Conservation (phyloP, 805 yeast genomes). For the Kuraishia ogatae region DNA sequence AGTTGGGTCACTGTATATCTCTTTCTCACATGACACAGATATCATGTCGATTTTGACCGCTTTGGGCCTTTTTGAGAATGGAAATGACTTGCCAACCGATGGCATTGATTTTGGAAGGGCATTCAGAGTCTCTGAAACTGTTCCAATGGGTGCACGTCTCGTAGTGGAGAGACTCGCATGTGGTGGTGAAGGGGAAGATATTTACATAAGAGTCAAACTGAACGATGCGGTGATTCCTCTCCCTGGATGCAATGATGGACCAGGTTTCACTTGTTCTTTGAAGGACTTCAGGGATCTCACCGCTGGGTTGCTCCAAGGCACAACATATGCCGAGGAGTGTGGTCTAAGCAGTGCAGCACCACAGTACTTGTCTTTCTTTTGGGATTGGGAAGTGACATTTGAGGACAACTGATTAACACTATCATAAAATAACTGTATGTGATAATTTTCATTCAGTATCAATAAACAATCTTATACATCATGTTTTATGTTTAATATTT, state of each 20-base stretch:
- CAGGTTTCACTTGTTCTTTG: conserved; percentile 39
- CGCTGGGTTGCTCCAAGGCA: conserved; percentile 18
- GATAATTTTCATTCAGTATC: background rate
- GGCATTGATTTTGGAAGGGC: conserved; percentile 34
- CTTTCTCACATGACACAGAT: conserved; percentile 71
- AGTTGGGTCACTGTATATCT: conserved; percentile 46
- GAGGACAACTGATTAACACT: background rate
- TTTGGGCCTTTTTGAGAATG: conserved; percentile 44
- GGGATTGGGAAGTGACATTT: conserved; percentile 24
- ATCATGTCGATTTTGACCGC: conserved; percentile 55
- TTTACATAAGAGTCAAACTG: conserved; percentile 36
- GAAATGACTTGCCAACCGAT: conserved; percentile 31
- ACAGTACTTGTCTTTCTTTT: conserved; percentile 26
- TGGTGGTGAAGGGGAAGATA: conserved; percentile 10
- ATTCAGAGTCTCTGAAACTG: conserved; percentile 33
- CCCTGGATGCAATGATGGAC: conserved; percentile 40
- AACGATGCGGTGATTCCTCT: conserved; percentile 50
- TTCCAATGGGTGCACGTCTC: conserved; percentile 52
- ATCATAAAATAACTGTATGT: background rate
- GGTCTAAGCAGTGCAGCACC: conserved; percentile 16
- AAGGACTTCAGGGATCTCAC: conserved; percentile 24
- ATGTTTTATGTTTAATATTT: background rate
- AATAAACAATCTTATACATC: background rate
- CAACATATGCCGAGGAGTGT: conserved; percentile 22
- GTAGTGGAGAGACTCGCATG: conserved; percentile 42